These are phyloP conservation scores for Colletotrichum liriopes DNA, from an alignment of 2,329 filamentous ascomycete genomes.

Conservation along the genomic window DNA sequence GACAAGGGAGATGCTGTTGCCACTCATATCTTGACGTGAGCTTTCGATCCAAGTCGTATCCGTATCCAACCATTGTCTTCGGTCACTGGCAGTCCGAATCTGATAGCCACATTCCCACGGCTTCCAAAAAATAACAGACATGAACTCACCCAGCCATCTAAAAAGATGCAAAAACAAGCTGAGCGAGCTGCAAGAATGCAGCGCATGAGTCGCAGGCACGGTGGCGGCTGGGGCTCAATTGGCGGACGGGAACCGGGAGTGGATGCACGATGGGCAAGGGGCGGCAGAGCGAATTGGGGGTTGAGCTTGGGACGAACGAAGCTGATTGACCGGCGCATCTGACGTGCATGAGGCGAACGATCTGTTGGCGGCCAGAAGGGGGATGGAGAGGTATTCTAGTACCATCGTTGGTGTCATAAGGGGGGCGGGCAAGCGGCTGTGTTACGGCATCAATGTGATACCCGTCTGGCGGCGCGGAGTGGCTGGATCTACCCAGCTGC, in stretches of 20 bases:
- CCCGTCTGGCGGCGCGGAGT: slow-evolving; percentile 22
- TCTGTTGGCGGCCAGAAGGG: slow-evolving; percentile 37
- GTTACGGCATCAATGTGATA: slow-evolving; percentile 30
- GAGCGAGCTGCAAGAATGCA: not conserved
- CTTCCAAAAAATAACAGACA: not conserved
- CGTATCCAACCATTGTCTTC: slow-evolving; percentile 1
- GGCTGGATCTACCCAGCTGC: slow-evolving; percentile 40
- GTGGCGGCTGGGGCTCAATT: slow-evolving; percentile 4
- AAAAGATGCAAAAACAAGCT: slow-evolving; percentile 14
- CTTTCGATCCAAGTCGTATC: slow-evolving; percentile 8
- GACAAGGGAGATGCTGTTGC: slow-evolving; percentile 10
- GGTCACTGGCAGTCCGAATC: not conserved
- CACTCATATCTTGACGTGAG: not conserved
- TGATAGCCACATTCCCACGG: not conserved
- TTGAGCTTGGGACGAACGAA: slow-evolving; percentile 19
- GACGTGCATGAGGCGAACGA: slow-evolving; percentile 41
- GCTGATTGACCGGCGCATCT: slow-evolving; percentile 30
- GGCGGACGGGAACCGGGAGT: slow-evolving; percentile 20
- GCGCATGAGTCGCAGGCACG: slow-evolving; percentile 6
- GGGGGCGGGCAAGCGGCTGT: slow-evolving; percentile 19
- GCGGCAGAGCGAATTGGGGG: slow-evolving; percentile 23
- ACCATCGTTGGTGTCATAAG: not conserved
- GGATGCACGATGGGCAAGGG: slow-evolving; percentile 29
- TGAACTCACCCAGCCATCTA: slow-evolving; percentile 13
- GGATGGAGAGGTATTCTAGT: slow-evolving; percentile 28